Conservation (phyloP, 805 yeast species). For the Saturnispora galanensis region DNA sequence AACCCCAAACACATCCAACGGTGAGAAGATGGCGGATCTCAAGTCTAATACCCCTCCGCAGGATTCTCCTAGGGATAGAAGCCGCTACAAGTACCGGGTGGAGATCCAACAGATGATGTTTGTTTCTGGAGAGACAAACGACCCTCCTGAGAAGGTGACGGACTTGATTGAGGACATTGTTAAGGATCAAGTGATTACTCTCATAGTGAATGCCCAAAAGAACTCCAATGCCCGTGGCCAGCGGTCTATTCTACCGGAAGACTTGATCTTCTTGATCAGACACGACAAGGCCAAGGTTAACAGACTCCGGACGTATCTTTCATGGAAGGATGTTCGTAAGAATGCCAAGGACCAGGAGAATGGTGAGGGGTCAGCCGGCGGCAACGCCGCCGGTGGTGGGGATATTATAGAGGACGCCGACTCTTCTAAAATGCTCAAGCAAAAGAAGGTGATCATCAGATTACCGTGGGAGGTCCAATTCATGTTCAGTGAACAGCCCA, state of each 20-base stretch:
- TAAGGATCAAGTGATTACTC: constrained; percentile 86
- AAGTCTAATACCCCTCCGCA: not conserved
- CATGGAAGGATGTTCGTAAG: constrained; percentile 96
- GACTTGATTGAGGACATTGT: constrained; percentile 93
- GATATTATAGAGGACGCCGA: constrained; percentile 25
- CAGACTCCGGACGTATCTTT: constrained; percentile 76
- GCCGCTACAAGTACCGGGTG: constrained; percentile 66
- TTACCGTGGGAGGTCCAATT: constrained; percentile 94
- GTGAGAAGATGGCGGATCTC: not conserved
- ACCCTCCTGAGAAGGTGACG: constrained; percentile 87
- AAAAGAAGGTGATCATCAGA: constrained; percentile 68
- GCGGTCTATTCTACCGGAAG: constrained; percentile 81
- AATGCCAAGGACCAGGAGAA: constrained; percentile 50
- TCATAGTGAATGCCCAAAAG: constrained; percentile 60
- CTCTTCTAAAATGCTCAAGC: constrained; percentile 23
- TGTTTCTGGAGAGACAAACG: constrained; percentile 90
- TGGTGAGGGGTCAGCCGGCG: constrained; percentile 42
- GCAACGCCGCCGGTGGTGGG: constrained; percentile 22
- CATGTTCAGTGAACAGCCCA: constrained; percentile 85
- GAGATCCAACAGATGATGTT: constrained; percentile 99
- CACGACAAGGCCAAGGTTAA: constrained; percentile 93
- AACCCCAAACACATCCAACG: too few species aligned
- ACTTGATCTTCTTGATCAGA: constrained; percentile 82
- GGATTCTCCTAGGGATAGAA: constrained; percentile 15
- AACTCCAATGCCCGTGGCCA: constrained; percentile 76